Evolutionary conservation across 2,329 filamentous ascomycete species (phyloP).

Genomic region (Nothophoma quercina): DNA sequence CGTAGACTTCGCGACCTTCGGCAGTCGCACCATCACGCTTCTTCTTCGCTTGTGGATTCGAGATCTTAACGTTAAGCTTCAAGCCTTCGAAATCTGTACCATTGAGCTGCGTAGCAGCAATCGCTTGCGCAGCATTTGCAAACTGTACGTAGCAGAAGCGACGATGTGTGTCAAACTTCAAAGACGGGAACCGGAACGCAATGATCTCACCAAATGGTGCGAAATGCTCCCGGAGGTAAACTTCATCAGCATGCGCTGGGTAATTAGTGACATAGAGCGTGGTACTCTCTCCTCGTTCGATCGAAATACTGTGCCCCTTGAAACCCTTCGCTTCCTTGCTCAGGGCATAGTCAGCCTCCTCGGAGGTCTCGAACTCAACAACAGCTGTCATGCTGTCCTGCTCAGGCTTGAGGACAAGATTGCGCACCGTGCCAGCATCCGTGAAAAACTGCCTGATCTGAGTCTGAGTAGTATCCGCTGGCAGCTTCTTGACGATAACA

Average conservation of each 20-base stretch:
- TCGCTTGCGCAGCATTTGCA: constrained; percentile 56
- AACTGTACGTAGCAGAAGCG: constrained; percentile 98
- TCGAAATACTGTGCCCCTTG: constrained; percentile 74
- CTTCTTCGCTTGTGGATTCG: constrained; percentile 81
- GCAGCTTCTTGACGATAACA: constrained; percentile 80
- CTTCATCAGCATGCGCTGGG: constrained; percentile 76
- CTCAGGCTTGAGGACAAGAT: constrained; percentile 72
- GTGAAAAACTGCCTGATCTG: constrained; percentile 89
- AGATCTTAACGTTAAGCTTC: constrained; percentile 79
- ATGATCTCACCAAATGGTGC: constrained; percentile 77
- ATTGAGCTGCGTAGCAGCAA: constrained; percentile 72
- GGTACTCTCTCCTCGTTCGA: constrained; percentile 76
- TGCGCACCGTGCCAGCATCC: constrained; percentile 85
- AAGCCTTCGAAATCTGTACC: constrained; percentile 72
- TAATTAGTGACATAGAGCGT: constrained; percentile 94
- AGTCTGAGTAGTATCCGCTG: constrained; percentile 71
- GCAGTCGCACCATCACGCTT: constrained; percentile 78
- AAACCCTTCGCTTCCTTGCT: constrained; percentile 83
- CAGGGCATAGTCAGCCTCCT: constrained; percentile 82
- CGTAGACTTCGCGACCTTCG: constrained; percentile 87
- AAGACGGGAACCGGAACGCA: constrained; percentile 85
- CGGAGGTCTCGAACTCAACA: constrained; percentile 82
- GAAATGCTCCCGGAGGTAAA: constrained; percentile 73
- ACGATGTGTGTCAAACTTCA: constrained; percentile 86
- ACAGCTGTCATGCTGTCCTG: constrained; percentile 71